Evolutionary conservation across 1,139 yeast species (phyloP), one percentile per base, ranked within the genome.

Genomic region (Suhomyces choctaworum): DNA sequence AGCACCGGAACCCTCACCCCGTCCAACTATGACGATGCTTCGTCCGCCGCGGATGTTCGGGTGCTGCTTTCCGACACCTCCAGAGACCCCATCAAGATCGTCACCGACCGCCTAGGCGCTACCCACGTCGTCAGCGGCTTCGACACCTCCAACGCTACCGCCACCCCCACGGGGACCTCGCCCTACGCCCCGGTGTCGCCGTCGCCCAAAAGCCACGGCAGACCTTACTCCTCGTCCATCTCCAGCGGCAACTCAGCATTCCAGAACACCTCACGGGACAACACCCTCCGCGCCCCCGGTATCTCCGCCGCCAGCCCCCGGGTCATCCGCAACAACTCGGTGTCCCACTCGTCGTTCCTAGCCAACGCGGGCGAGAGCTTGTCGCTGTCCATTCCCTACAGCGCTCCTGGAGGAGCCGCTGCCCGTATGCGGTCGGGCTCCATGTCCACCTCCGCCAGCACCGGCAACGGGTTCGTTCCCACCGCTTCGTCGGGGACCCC

Each of bases 301-400:
- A 46, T 41, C 32, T 31, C 55, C 27, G 50, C 61, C 7, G 52
- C 55, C 13, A 60, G 69, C 41, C 78, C 76, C 4, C 57, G 76
- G 28, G 59, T 67, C 31, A 64, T 62, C 28, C 58, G 72, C 24
- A 68, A 72, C 30, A 70, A 71, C 39, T 71, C 76, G 16, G 59
- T 67, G 21, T 60, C 76, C 4, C 74, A 68, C 47, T 60, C 72
- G 20, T 62, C 70, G 16, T 66, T 68, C 38, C 52, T 62, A 36
- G 58, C 62, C 36, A 47, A 51, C 12, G 60, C 60, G 7, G 66
- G 66, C 24, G 75, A 70, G 40, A 72, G 82, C 36, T 64, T 81
- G 44, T 76, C 86, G 9, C 66, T 78, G 14, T 72, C 78, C 32
- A 82, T 83, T 34, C 92, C 92, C 1, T 83, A 81, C 55, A 70